Evolutionary conservation across 169 alveolate species (phyloP).

Genomic region (Plasmodium chabaudi): DNA sequence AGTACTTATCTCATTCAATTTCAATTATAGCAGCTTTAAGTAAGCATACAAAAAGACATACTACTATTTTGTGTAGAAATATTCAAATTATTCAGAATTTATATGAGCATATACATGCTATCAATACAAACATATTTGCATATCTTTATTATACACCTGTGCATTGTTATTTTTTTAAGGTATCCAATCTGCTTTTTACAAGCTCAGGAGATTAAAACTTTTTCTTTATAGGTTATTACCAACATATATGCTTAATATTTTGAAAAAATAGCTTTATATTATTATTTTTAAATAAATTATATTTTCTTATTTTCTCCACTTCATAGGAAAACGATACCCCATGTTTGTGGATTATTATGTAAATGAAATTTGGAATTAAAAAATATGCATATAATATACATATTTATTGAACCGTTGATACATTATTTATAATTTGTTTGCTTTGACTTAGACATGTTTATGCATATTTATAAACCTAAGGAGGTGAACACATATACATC

Average conservation of each 20-base stretch:
- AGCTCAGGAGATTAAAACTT: constrained; percentile 4
- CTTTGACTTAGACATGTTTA: neutral
- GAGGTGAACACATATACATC: neutral
- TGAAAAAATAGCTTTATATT: neutral
- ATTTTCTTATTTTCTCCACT: neutral
- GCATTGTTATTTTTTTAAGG: constrained; percentile 21
- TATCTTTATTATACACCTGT: neutral
- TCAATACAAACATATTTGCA: constrained; percentile 2
- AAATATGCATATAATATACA: neutral
- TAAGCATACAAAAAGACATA: constrained; percentile 7
- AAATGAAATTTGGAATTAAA: constrained; percentile 2
- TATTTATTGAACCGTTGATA: neutral
- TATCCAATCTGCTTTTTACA: constrained; percentile 31
- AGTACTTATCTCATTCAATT: constrained; percentile 37
- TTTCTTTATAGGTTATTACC: constrained; percentile 38
- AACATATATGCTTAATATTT: neutral
- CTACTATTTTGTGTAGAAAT: neutral
- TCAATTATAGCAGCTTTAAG: constrained; percentile 56
- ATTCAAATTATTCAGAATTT: neutral
- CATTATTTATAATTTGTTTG: too few species aligned
- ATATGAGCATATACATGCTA: neutral
- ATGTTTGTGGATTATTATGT: constrained; percentile 41
- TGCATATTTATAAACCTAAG: neutral
- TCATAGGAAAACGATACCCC: constrained; percentile 28
- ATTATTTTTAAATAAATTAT: neutral